These are phyloP conservation scores for Nicotiana tabacum DNA, from an alignment of 257 asterid genomes.

Conservation along the genomic window DNA sequence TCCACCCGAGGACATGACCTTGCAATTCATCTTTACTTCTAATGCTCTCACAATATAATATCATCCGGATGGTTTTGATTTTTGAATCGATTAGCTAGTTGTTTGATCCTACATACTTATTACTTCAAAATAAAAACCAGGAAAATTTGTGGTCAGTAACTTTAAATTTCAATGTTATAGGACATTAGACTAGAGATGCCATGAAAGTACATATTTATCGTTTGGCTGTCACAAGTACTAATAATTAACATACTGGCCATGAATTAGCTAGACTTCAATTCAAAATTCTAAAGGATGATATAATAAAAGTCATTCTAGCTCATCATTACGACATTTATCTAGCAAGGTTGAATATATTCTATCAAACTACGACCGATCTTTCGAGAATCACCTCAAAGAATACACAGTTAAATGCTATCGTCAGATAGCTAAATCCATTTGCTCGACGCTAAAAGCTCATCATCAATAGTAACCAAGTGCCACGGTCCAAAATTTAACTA, in stretches of 20 bases:
- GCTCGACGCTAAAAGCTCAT: not conserved
- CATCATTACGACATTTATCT: slow-evolving; percentile 35
- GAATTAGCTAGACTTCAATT: not conserved
- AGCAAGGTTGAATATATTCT: not conserved
- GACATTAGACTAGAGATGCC: not conserved
- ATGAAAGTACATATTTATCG: not conserved
- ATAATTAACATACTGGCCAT: not conserved
- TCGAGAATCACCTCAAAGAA: slow-evolving; percentile 3
- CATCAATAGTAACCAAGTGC: not conserved
- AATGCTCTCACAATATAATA: slow-evolving; percentile 45
- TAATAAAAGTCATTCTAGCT: slow-evolving; percentile 25
- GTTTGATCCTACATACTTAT: slow-evolving; percentile 16
- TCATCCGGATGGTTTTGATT: slow-evolving; percentile 25
- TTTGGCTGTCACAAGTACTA: not conserved
- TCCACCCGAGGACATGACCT: no score
- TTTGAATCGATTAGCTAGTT: slow-evolving; percentile 30
- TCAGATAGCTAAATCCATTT: not conserved
- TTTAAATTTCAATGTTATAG: not conserved
- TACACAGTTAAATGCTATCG: slow-evolving; percentile 6
- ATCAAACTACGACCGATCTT: not conserved
- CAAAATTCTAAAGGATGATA: not conserved
- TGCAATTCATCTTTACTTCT: not conserved
- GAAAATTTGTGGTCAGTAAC: not conserved
- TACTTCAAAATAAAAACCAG: no score
- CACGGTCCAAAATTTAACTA: no score